These are phyloP conservation scores for Suhomyces kunorum DNA, from an alignment of 1,139 yeast species.

Conservation along the genomic window DNA sequence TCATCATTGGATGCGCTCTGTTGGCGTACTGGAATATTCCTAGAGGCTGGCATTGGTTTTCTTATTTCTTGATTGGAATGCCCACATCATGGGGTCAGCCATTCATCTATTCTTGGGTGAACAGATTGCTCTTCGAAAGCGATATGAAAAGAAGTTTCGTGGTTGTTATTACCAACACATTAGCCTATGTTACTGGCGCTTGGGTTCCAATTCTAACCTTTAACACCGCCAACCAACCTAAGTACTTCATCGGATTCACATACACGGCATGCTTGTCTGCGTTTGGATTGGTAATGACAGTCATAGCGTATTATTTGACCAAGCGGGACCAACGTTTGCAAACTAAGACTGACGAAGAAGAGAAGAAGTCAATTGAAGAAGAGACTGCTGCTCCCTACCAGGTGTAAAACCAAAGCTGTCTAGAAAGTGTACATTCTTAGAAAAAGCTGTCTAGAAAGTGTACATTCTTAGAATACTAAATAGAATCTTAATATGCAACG, in stretches of 20 bases:
- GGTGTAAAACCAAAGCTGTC: not conserved
- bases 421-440: too few species aligned
- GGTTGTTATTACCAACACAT: constrained; percentile 25
- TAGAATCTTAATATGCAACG: too few species aligned
- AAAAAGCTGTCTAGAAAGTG: too few species aligned
- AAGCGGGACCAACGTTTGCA: constrained; percentile 30
- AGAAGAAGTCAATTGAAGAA: not conserved
- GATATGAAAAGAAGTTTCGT: constrained; percentile 29
- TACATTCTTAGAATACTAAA: too few species aligned
- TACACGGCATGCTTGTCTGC: constrained; percentile 26
- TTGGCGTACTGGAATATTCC: constrained; percentile 51
- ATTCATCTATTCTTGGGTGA: constrained; percentile 28
- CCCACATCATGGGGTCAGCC: constrained; percentile 42
- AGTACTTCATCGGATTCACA: constrained; percentile 25
- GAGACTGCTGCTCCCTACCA: too few species aligned
- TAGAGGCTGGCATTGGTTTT: constrained; percentile 48
- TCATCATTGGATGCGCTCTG: constrained; percentile 43
- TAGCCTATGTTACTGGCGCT: constrained; percentile 28
- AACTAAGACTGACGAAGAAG: constrained; percentile 1
- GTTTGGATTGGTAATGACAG: constrained; percentile 24
- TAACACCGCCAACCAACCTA: constrained; percentile 39
- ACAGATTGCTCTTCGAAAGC: constrained; percentile 22
- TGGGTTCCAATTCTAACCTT: constrained; percentile 30
- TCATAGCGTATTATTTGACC: constrained; percentile 31
- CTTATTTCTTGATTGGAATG: constrained; percentile 48